Percentiles rank a stretch among this genome's conserved stretches.
Evolutionary conservation across 495 filamentous ascomycete genomes (phyloP).

Genomic region (Daldinia decipiens): DNA sequence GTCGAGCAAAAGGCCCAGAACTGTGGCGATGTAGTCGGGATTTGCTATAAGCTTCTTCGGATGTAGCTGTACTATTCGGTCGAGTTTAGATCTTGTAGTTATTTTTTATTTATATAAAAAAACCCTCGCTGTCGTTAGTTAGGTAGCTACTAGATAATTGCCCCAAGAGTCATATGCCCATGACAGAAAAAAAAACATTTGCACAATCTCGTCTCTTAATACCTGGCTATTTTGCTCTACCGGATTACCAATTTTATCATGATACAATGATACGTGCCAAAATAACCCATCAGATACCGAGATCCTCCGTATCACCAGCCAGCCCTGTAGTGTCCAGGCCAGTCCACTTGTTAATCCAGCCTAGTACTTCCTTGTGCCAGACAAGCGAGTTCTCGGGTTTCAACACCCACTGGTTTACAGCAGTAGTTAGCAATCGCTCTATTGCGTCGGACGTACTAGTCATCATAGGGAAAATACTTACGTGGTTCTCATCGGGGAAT

Average conservation of each 20-base stretch:
- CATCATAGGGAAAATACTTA: conserved; percentile 45
- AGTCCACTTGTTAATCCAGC: conserved; percentile 87
- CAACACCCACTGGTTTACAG: conserved; percentile 78
- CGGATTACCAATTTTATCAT: background rate
- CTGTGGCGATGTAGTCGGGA: background rate
- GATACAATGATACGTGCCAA: background rate
- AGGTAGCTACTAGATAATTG: no score
- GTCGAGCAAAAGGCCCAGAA: background rate
- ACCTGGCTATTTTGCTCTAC: background rate
- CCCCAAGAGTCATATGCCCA: background rate
- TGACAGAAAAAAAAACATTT: background rate
- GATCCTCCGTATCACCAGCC: conserved; percentile 24
- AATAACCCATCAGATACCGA: conserved; percentile 20
- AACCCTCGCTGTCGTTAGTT: no score
- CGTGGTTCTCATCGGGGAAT: conserved; percentile 83
- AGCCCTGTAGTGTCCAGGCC: conserved; percentile 58
- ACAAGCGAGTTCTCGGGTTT: conserved; percentile 90
- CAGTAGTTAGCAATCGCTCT: conserved; percentile 22
- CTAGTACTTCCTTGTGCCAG: conserved; percentile 90
- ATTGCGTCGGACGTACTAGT: background rate
- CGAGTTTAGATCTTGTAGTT: background rate
- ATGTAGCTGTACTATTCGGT: conserved; percentile 1
- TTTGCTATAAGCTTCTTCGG: background rate
- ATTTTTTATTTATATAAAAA: no score
- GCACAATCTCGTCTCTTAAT: background rate